Conservation (phyloP, 768 basidiomycete genomes). For the Lactifluus volemus region DNA sequence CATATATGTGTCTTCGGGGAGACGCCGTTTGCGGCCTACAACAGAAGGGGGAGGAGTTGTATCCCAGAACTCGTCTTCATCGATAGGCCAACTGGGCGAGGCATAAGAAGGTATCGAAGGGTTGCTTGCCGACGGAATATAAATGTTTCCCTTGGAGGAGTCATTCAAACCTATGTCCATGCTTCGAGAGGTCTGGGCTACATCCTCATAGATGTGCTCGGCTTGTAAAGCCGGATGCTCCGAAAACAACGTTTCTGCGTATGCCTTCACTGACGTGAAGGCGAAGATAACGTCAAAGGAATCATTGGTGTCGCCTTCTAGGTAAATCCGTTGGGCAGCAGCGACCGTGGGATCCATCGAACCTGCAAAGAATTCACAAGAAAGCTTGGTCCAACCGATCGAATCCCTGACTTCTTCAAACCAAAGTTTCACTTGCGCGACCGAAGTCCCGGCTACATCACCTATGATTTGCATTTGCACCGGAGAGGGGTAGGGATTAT, state of each 20-base stretch:
- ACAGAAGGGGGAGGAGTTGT: slow-evolving; percentile 8
- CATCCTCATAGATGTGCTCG: too few relatives aligned
- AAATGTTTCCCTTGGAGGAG: neutral
- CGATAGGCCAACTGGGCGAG: neutral
- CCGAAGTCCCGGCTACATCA: neutral
- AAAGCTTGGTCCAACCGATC: slow-evolving; percentile 20
- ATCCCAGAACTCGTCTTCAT: slow-evolving; percentile 7
- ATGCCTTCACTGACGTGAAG: slow-evolving; percentile 25
- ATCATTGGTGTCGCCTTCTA: slow-evolving; percentile 16
- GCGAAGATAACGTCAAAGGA: slow-evolving; percentile 11
- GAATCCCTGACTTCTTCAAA: slow-evolving; percentile 19
- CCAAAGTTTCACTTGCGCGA: slow-evolving; percentile 13
- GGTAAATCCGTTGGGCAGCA: slow-evolving; percentile 24
- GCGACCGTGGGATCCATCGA: slow-evolving; percentile 22
- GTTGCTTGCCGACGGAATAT: neutral
- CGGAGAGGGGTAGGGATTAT: slow-evolving; percentile 43
- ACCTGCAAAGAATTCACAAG: slow-evolving; percentile 18
- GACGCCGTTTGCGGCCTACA: slow-evolving; percentile 9
- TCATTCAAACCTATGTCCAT: neutral
- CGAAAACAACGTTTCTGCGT: slow-evolving; percentile 26
- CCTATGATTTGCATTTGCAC: slow-evolving; percentile 9
- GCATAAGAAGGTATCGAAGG: neutral
- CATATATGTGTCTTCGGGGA: neutral
- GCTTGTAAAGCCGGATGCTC: slow-evolving; percentile 7
- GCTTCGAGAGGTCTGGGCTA: neutral